Evolutionary conservation across 2,329 filamentous ascomycete species (phyloP), one percentile per base, ranked within the genome.

Genomic region (Spiromastix sp.): DNA sequence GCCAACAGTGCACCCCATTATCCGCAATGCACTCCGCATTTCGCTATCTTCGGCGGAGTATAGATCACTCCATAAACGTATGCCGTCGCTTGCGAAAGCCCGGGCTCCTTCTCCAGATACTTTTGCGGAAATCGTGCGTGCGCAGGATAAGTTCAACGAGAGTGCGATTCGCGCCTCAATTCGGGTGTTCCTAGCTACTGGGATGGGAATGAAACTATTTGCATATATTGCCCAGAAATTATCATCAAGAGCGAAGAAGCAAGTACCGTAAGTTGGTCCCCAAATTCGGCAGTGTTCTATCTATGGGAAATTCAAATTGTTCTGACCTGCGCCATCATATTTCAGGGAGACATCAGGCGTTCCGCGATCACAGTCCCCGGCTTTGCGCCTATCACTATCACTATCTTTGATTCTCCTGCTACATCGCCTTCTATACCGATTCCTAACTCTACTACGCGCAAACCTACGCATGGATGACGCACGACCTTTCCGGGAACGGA

Each of bases 351-450:
- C 51, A 8, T 56, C 55, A 10, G 61, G 56, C 26, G 48, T 54
- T 12, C 52, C 67, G 1, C 41, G 69, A 11, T 57, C 64, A 45
- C 65, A 61, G 42, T 85, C 79, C 0, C 69, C 79, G 0, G 81
- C 82, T 16, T 66, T 91, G 33, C 75, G 86, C 37, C 69, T 94
- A 7, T 89, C 86, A 0, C 67, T 87, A 6, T 91, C 85, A 0
- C 70, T 95, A 10, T 87, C 86, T 11, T 73, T 83, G 2, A 85
- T 95, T 43, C 71, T 96, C 13, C 75, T 96, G 28, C 75, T 93
- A 42, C 91, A 98, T 57, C 78, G 91, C 19, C 69, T 94, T 1
- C 76, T 96, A 17, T 85, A 89, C 62, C 84, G 89, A 40, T 94
- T 96, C 68, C 83, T 96, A 49, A 74, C 74, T 17, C 76, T 85